A percentile compares a stretch with the other conserved stretches of the same genome.
phyloP scores from a whole-genome alignment of 345 rosid species.

The Triadica sebifera region DNA sequence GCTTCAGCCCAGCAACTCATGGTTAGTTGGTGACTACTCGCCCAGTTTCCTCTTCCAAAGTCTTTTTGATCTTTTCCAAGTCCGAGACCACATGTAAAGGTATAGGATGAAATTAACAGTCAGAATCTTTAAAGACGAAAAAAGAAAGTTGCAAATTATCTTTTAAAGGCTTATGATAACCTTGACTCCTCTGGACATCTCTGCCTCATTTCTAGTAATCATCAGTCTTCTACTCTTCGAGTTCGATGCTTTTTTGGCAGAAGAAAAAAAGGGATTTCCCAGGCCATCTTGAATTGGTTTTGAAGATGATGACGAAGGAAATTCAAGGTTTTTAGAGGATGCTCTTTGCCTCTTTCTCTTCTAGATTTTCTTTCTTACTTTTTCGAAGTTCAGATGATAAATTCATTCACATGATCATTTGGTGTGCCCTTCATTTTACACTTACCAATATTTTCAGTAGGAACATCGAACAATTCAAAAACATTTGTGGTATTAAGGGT shows the following conservation, averaged over 20 bases:
- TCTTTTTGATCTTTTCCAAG: constrained; percentile 61
- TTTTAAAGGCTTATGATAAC: constrained; percentile 38
- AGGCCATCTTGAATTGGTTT: constrained; percentile 22
- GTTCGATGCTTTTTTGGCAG: constrained; percentile 34
- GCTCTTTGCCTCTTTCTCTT: constrained; percentile 40
- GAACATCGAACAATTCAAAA: constrained; percentile 35
- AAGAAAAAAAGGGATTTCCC: constrained; percentile 24
- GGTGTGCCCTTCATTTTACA: constrained; percentile 15
- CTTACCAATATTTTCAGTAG: constrained; percentile 24
- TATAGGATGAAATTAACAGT: constrained; percentile 21
- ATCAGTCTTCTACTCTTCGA: constrained; percentile 47
- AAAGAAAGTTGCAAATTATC: constrained; percentile 9
- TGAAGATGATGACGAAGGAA: constrained; percentile 22
- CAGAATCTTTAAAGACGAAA: constrained; percentile 13
- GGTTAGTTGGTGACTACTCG: constrained; percentile 48
- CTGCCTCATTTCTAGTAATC: constrained; percentile 70
- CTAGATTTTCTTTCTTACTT: constrained; percentile 42
- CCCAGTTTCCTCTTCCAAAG: constrained; percentile 62
- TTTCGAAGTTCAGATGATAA: constrained; percentile 39
- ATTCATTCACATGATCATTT: constrained; percentile 22
- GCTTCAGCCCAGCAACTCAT: constrained; percentile 83
- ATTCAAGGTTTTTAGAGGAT: constrained; percentile 6
- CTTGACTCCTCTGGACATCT: constrained; percentile 69
- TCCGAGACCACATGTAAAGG: constrained; percentile 50
- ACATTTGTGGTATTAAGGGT: constrained; percentile 30